These are phyloP conservation scores for Platismatia glauca DNA, from an alignment of 495 filamentous ascomycete species.

Conservation along the genomic window DNA sequence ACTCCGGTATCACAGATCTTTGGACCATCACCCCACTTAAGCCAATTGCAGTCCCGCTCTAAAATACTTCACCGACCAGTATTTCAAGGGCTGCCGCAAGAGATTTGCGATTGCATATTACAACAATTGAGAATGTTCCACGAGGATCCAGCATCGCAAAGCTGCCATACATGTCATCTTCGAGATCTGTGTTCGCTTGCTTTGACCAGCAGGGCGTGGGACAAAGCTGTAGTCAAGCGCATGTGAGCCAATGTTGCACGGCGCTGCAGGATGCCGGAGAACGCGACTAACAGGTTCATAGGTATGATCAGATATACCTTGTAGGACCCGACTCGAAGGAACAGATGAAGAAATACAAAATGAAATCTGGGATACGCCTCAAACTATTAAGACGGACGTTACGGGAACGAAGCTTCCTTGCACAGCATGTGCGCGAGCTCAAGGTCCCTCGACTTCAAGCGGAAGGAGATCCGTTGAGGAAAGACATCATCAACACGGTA, in stretches of 20 bases:
- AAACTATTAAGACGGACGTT: slow-evolving; percentile 70
- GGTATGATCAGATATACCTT: slow-evolving; percentile 63
- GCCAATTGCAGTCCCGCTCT: slow-evolving; percentile 2
- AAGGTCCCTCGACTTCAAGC: slow-evolving; percentile 46
- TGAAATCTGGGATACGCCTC: slow-evolving; percentile 58
- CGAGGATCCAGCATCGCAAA: slow-evolving; percentile 31
- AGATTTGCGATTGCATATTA: slow-evolving; percentile 49
- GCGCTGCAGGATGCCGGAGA: neutral
- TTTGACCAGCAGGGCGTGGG: slow-evolving; percentile 57
- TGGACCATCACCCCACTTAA: neutral
- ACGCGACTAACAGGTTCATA: slow-evolving; percentile 26
- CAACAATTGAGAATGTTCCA: slow-evolving; percentile 44
- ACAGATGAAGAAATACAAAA: slow-evolving; percentile 57
- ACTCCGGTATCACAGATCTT: slow-evolving; percentile 6
- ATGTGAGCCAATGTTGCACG: slow-evolving; percentile 42
- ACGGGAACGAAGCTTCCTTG: slow-evolving; percentile 57
- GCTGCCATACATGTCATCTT: slow-evolving; percentile 70
- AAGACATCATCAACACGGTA: slow-evolving; percentile 60
- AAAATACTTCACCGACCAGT: slow-evolving; percentile 21
- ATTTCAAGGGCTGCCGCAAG: slow-evolving; percentile 45
- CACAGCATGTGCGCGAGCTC: slow-evolving; percentile 62
- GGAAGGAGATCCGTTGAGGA: slow-evolving; percentile 38
- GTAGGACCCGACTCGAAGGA: slow-evolving; percentile 55
- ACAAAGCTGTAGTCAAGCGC: slow-evolving; percentile 53
- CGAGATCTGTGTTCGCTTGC: slow-evolving; percentile 62